phyloP scores from a whole-genome alignment of 352 stramenopile species.

The Globisporangium perplexum region DNA sequence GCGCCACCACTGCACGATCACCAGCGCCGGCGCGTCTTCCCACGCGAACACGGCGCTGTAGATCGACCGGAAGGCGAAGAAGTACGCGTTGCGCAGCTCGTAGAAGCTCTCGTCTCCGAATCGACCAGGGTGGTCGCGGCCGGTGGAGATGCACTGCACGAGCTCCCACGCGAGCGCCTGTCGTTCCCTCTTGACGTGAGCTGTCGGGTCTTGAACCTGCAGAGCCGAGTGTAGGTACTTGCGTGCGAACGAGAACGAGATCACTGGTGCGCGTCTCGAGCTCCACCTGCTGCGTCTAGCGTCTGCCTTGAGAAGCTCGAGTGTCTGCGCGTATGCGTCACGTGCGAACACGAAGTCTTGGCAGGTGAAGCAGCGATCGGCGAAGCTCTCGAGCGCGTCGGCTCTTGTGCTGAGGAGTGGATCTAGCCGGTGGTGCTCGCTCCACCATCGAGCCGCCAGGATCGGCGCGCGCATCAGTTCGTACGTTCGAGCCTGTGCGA shows the following conservation, averaged over 20 bases:
- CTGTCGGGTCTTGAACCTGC: constrained; percentile 17
- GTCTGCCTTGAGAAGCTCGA: neutral
- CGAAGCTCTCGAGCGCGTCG: constrained; percentile 14
- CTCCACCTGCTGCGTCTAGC: neutral
- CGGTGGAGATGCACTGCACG: constrained; percentile 7
- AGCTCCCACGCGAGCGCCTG: constrained; percentile 25
- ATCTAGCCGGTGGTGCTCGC: constrained; percentile 14
- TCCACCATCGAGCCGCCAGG: constrained; percentile 30
- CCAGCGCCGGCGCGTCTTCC: constrained; percentile 23
- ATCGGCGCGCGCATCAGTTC: constrained; percentile 15
- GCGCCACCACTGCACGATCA: constrained; percentile 32
- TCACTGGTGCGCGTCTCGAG: neutral
- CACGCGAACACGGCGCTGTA: constrained; percentile 29
- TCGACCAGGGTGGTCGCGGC: neutral
- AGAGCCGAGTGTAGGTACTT: constrained; percentile 21
- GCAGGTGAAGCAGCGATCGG: constrained; percentile 20
- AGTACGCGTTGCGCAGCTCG: constrained; percentile 25
- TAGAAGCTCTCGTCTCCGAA: constrained; percentile 27
- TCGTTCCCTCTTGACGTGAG: constrained; percentile 15
- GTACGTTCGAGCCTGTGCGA: constrained; percentile 26
- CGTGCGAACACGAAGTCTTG: constrained; percentile 32
- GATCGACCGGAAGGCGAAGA: constrained; percentile 23
- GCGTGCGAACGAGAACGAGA: constrained; percentile 16
- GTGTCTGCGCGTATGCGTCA: constrained; percentile 21
- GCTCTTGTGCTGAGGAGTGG: too few species aligned